phyloP scores from a whole-genome alignment of 805 yeast species.

The Jamesozyma piceae region DNA sequence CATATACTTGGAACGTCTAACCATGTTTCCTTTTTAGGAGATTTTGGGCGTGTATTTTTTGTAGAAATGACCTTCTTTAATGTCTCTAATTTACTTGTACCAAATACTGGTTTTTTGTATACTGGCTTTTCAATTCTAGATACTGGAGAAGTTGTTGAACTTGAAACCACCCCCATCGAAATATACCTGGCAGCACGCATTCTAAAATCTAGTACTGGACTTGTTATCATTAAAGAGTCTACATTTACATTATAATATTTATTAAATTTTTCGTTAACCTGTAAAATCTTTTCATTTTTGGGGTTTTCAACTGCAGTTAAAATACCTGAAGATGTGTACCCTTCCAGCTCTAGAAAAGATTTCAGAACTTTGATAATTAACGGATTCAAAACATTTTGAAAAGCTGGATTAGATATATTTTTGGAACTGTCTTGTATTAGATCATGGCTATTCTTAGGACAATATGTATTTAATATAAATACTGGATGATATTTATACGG shows the following conservation, averaged over 20 bases:
- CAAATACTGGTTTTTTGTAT: background rate
- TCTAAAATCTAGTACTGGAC: background rate
- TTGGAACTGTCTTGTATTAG: constrained; percentile 36
- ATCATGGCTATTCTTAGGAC: constrained; percentile 30
- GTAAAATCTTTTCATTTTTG: background rate
- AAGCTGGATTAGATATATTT: constrained; percentile 20
- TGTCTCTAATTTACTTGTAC: background rate
- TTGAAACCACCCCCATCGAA: background rate
- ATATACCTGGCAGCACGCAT: background rate
- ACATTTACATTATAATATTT: background rate
- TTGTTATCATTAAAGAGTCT: background rate
- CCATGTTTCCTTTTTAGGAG: background rate
- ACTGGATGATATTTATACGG: constrained; percentile 34
- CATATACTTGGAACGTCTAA: background rate
- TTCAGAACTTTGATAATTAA: constrained; percentile 28
- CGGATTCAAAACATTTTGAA: constrained; percentile 22
- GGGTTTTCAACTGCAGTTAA: background rate
- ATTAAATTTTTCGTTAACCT: background rate
- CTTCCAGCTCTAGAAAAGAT: constrained; percentile 22
- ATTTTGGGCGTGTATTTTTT: background rate
- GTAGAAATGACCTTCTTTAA: background rate
- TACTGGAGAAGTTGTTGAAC: background rate
- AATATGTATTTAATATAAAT: constrained; percentile 29
- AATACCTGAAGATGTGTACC: constrained; percentile 6
- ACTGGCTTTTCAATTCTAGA: background rate